phyloP scores from a whole-genome alignment of 2,329 filamentous ascomycete species.

The Aspergillus ruber region DNA sequence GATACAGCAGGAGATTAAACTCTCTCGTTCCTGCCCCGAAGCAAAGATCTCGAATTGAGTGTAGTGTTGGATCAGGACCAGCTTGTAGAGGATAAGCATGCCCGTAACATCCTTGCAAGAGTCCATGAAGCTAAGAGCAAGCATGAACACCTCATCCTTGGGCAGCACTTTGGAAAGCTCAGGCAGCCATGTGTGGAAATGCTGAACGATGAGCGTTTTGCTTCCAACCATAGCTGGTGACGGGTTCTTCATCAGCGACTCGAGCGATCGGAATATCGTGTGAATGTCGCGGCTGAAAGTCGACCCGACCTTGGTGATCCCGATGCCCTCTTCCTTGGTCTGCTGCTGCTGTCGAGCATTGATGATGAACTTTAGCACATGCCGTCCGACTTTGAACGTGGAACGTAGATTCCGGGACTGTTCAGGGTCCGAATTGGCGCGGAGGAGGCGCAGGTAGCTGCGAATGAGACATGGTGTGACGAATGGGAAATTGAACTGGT shows the following conservation, averaged over 20 bases:
- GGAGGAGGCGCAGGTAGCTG: constrained; percentile 76
- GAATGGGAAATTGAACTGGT: constrained; percentile 85
- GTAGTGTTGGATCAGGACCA: constrained; percentile 89
- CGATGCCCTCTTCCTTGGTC: constrained; percentile 80
- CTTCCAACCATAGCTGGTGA: constrained; percentile 84
- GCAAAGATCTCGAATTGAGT: constrained; percentile 75
- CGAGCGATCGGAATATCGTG: constrained; percentile 81
- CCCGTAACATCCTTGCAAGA: constrained; percentile 82
- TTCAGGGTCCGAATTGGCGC: constrained; percentile 74
- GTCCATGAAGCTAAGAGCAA: constrained; percentile 90
- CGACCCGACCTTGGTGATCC: constrained; percentile 64
- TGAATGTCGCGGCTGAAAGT: constrained; percentile 79
- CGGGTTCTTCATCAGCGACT: constrained; percentile 80
- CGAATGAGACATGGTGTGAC: constrained; percentile 81
- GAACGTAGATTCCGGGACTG: constrained; percentile 78
- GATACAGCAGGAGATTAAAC: constrained; percentile 72
- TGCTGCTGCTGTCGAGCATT: constrained; percentile 81
- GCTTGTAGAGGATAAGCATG: constrained; percentile 84
- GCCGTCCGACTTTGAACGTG: constrained; percentile 89
- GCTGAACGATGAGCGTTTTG: constrained; percentile 89
- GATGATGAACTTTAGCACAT: constrained; percentile 91
- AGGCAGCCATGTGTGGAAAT: constrained; percentile 96
- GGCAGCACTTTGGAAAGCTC: constrained; percentile 72
- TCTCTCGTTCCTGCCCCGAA: constrained; percentile 65
- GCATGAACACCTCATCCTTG: constrained; percentile 79